phyloP scores from a whole-genome alignment of 169 alveolate genomes.

The Eimeria acervulina region DNA sequence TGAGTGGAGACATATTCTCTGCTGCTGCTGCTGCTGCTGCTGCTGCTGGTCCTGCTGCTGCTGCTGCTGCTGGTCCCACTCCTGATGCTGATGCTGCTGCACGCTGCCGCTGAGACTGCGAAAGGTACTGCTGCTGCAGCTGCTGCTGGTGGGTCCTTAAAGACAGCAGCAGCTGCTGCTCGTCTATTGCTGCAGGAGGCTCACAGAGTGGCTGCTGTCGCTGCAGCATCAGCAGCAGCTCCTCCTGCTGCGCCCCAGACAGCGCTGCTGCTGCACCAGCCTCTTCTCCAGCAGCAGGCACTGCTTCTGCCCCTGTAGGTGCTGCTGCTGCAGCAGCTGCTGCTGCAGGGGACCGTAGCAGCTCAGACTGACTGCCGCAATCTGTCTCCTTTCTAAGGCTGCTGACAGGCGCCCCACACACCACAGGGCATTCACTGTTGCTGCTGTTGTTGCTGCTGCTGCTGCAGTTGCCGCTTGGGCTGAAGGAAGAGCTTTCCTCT shows the following conservation, averaged over 20 bases:
- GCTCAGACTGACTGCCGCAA: background rate
- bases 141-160: slow-evolving; percentile 13
- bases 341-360: background rate
- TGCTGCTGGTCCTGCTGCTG: slow-evolving; percentile 7
- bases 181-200: background rate
- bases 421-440: no score
- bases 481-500: no score
- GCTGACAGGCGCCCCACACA: no score
- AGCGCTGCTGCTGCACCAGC: background rate
- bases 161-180: slow-evolving; percentile 18
- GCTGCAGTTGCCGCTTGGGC: no score
- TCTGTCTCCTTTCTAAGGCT: no score
- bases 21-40: background rate
- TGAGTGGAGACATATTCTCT: no score
- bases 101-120: slow-evolving; percentile 25
- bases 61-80: slow-evolving; percentile 33
- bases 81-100: background rate
- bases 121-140: slow-evolving; percentile 20
- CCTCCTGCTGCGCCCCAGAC: slow-evolving; percentile 16
- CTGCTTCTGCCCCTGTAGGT: background rate
- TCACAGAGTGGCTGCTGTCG: background rate
- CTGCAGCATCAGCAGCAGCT: slow-evolving; percentile 55
- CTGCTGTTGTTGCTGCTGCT: no score
- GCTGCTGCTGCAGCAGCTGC: slow-evolving; percentile 29
- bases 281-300: background rate